Percentiles rank a stretch among this genome's conserved stretches.
These are phyloP conservation scores for Meira nashicola DNA, from an alignment of 1,284 basidiomycete genomes.

Conservation along the genomic window DNA sequence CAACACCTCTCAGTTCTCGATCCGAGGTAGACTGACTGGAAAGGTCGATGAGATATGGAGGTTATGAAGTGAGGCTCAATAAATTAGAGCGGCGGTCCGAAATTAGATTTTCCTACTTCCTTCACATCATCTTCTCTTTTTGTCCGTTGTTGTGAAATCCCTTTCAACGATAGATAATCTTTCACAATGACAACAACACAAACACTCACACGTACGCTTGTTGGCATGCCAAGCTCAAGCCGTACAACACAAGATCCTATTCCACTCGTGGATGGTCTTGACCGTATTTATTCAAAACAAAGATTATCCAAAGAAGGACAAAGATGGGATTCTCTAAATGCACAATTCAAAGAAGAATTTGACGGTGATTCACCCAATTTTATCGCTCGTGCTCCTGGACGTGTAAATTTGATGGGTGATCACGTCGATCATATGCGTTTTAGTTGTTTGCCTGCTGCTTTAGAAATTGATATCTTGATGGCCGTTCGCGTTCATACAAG, in stretches of 20 bases:
- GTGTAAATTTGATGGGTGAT: conserved; percentile 51
- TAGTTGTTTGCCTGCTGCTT: conserved; percentile 47
- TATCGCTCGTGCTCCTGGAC: conserved; percentile 48
- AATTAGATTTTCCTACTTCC: no score
- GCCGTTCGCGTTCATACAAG: conserved; percentile 30
- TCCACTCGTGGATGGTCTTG: conserved; percentile 32
- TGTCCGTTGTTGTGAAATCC: no score
- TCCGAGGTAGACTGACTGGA: no score
- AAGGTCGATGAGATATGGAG: no score
- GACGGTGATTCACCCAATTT: conserved; percentile 27
- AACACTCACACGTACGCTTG: no score
- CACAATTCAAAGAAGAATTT: conserved; percentile 24
- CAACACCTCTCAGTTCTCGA: no score
- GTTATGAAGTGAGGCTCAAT: no score
- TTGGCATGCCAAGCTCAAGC: no score
- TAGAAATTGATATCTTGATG: conserved; percentile 52
- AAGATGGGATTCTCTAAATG: conserved; percentile 35
- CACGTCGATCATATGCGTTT: conserved; percentile 50
- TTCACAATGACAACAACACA: no score
- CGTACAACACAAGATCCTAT: conserved; percentile 25
- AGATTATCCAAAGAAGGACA: conserved; percentile 25
- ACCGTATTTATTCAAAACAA: conserved; percentile 36
- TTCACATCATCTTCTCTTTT: no score
- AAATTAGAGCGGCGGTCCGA: no score
- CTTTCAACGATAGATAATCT: no score